Base-by-base conservation (phyloP, 1,284 basidiomycete genomes). In the Papiliotrema fonsecae region DNA sequence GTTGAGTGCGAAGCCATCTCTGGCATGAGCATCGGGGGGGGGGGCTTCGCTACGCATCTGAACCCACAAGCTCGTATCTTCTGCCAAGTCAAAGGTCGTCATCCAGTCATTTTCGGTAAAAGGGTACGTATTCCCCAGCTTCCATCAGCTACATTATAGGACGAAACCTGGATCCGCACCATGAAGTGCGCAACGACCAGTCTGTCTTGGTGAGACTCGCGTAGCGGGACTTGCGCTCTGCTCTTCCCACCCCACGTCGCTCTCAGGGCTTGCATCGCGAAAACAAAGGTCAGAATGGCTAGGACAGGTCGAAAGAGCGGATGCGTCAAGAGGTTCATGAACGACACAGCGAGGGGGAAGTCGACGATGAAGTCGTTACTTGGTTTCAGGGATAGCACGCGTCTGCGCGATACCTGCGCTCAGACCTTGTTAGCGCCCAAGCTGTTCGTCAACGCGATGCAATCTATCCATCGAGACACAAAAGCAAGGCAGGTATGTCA, bases 51-150 rank as follows among this genome's bases (percentile, higher is more conserved):
- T 26, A 35, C n/a, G 7, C 13, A 16, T 30, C 27, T 43, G n/a
- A 9, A 49, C 60, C 24, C 40, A 72, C 68, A 75, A 51, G 1
- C 60, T 62, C 2, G 68, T 67, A 37, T 67, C 60, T 18, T 59
- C 49, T 2, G 65, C 72, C 3, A 70, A 56, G 34, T 60, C 42
- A 18, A 75, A 60, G 13, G 69, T 71, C n/a, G 47, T 28, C 14
- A 32, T 35, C 73, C 73, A 75, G 45, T 72, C 64, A 7, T 55
- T 21, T 13, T 57, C 53, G 0, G 62, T 70, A 52, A 65, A 75
- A 6, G 65, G 67, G 48, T 73, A 69, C 2, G 71, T 74, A 50
- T 74, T 74, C 0, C 72, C 73, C 4, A 75, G 62, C 73, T 75
- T 43, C 13, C 18, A 7, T 41, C 7, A n/a, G 30, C 24, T 32